Evolutionary conservation across 2,329 filamentous ascomycete species (phyloP).

Genomic region (Cercospora sp.): DNA sequence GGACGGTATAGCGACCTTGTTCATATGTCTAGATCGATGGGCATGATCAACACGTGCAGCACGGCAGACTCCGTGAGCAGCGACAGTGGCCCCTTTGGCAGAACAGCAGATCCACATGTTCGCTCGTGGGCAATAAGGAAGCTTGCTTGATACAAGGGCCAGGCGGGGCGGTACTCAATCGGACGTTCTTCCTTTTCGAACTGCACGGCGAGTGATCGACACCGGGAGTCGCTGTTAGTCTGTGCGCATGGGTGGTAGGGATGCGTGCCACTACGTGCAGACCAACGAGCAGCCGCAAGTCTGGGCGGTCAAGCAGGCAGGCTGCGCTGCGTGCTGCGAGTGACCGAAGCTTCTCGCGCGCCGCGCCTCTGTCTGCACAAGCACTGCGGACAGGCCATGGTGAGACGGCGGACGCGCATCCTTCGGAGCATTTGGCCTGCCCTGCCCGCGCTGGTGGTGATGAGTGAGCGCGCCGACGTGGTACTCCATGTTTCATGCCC

Average conservation of each 20-base stretch:
- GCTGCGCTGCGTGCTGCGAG: neutral
- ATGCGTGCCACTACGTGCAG: slow-evolving; percentile 15
- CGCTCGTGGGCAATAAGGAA: slow-evolving; percentile 29
- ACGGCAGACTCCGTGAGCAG: slow-evolving; percentile 26
- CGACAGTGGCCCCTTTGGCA: slow-evolving; percentile 26
- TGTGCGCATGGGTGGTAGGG: slow-evolving; percentile 25
- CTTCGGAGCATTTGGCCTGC: slow-evolving; percentile 16
- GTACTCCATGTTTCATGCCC: slow-evolving; percentile 24
- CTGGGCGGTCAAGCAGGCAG: slow-evolving; percentile 18
- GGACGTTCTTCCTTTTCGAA: slow-evolving; percentile 36
- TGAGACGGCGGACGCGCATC: slow-evolving; percentile 11
- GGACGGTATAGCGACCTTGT: slow-evolving; percentile 17
- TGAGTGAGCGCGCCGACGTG: slow-evolving; percentile 11
- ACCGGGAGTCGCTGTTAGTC: slow-evolving; percentile 27
- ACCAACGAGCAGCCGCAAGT: slow-evolving; percentile 10
- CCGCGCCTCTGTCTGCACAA: neutral
- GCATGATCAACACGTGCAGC: slow-evolving; percentile 19
- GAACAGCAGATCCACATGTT: slow-evolving; percentile 30
- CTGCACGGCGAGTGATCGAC: slow-evolving; percentile 26
- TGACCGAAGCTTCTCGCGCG: neutral
- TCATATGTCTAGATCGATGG: slow-evolving; percentile 16
- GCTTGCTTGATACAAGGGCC: slow-evolving; percentile 32
- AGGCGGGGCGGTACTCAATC: slow-evolving; percentile 36
- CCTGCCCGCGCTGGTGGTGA: slow-evolving; percentile 4
- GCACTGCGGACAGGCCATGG: neutral